Evolutionary conservation across 2,329 filamentous ascomycete genomes (phyloP).

Genomic region (Sphaerulina musiva): DNA sequence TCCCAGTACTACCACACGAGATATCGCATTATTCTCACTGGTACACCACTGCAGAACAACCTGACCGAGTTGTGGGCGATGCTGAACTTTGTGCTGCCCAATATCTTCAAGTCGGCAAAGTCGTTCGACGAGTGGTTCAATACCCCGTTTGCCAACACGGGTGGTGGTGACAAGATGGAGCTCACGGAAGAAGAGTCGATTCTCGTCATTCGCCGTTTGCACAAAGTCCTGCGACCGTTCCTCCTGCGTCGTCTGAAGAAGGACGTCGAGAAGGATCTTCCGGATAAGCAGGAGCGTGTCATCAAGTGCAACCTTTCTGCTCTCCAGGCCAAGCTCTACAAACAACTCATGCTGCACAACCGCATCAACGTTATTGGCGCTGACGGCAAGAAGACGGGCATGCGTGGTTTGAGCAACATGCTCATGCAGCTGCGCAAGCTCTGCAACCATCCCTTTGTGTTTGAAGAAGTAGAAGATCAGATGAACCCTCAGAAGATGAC

Average conservation of each 20-base stretch:
- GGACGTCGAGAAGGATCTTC: slow-evolving; percentile 97
- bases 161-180: slow-evolving; percentile 97
- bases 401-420: slow-evolving; percentile 97
- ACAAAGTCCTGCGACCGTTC: slow-evolving; percentile 97
- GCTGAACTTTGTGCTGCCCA: slow-evolving; percentile 95
- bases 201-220: slow-evolving; percentile 92
- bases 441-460: slow-evolving; percentile 98
- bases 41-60: slow-evolving; percentile 96
- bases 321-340: slow-evolving; percentile 87
- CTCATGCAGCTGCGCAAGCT: slow-evolving; percentile 98
- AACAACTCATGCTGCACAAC: slow-evolving; percentile 94
- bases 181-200: slow-evolving; percentile 99
- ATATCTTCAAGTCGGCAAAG: slow-evolving; percentile 98
- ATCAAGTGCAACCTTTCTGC: slow-evolving; percentile 99
- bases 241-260: slow-evolving; percentile 97
- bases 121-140: slow-evolving; percentile 99
- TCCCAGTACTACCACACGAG: slow-evolving; percentile 91
- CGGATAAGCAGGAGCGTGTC: slow-evolving; percentile 97
- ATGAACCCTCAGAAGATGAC: slow-evolving; percentile 87
- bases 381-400: slow-evolving; percentile 89
- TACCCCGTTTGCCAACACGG: slow-evolving; percentile 96
- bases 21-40: slow-evolving; percentile 93
- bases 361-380: slow-evolving; percentile 90
- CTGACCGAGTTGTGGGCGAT: slow-evolving; percentile 93
- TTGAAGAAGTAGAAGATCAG: slow-evolving; percentile 94